These are phyloP conservation scores for Flammula alnicola DNA, from an alignment of 1,284 basidiomycete species.

Conservation along the genomic window DNA sequence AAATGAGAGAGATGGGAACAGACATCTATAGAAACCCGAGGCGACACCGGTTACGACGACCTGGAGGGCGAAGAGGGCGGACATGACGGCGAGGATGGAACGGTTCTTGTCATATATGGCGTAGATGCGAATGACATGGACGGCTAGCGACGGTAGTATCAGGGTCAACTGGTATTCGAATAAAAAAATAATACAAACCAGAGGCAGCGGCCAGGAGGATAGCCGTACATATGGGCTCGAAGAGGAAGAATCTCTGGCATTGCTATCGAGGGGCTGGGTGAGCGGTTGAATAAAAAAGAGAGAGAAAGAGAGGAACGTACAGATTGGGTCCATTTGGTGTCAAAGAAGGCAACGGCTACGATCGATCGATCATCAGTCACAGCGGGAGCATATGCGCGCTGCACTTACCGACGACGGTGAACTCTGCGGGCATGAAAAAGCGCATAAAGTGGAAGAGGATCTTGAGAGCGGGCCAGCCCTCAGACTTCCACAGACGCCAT, in stretches of 20 bases:
- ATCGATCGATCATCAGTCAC: not conserved
- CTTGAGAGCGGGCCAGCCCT: constrained; percentile 79
- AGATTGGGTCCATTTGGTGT: constrained; percentile 62
- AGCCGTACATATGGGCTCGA: constrained; percentile 83
- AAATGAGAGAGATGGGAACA: constrained; percentile 18
- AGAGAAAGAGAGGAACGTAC: constrained; percentile 40
- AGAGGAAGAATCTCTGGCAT: constrained; percentile 57
- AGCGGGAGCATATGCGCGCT: not conserved
- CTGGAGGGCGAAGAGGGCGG: constrained; percentile 64
- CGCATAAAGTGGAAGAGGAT: constrained; percentile 74
- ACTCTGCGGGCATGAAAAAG: constrained; percentile 77
- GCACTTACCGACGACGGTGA: constrained; percentile 69
- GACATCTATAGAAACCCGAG: constrained; percentile 78
- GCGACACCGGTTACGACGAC: constrained; percentile 69
- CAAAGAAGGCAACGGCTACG: constrained; percentile 79
- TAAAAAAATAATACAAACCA: constrained; percentile 38
- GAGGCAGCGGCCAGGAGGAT: constrained; percentile 74
- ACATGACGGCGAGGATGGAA: constrained; percentile 57
- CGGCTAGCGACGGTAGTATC: constrained; percentile 41
- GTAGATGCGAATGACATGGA: constrained; percentile 75
- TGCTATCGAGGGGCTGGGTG: constrained; percentile 12
- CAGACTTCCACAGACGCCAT: constrained; percentile 69
- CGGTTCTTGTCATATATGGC: constrained; percentile 74
- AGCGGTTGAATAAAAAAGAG: constrained; percentile 7
- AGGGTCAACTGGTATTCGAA: not conserved